Evolutionary conservation across 2,329 filamentous ascomycete species (phyloP).

Genomic region (Alternaria longipes): DNA sequence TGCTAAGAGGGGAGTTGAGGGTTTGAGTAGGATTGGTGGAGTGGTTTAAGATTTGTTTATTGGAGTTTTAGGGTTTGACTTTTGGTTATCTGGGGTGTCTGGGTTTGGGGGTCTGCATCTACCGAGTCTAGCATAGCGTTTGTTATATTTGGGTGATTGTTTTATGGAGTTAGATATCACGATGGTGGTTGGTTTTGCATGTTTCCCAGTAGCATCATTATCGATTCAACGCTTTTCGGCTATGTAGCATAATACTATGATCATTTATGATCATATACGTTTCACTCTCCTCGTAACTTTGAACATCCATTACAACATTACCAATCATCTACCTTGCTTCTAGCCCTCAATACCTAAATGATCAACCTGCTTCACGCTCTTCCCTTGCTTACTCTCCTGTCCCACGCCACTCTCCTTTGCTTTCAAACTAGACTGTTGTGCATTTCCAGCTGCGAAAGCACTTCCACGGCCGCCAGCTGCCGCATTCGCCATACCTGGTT

Average conservation of each 20-base stretch:
- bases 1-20: conserved; percentile 73
- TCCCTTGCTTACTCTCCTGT: conserved; percentile 16
- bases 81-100: neutral
- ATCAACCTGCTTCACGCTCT: conserved; percentile 37
- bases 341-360: conserved; percentile 49
- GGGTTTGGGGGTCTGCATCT: neutral
- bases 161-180: neutral
- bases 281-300: rapidly evolving
- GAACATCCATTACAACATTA: neutral
- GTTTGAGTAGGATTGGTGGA: conserved; percentile 54
- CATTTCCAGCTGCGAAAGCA: conserved; percentile 34
- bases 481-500: conserved; percentile 31
- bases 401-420: conserved; percentile 9
- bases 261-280: neutral
- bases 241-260: neutral
- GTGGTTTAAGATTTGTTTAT: neutral
- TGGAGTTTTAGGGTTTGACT: neutral
- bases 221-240: neutral
- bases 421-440: conserved; percentile 27
- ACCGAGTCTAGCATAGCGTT: neutral
- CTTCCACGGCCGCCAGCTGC: conserved; percentile 29
- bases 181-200: neutral
- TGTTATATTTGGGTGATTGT: neutral
- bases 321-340: neutral
- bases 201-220: neutral